A percentile compares a stretch with the other conserved stretches of the same genome.
Evolutionary conservation across 164 flowering plant species (phyloP).

Genomic region (Vitis vinifera): DNA sequence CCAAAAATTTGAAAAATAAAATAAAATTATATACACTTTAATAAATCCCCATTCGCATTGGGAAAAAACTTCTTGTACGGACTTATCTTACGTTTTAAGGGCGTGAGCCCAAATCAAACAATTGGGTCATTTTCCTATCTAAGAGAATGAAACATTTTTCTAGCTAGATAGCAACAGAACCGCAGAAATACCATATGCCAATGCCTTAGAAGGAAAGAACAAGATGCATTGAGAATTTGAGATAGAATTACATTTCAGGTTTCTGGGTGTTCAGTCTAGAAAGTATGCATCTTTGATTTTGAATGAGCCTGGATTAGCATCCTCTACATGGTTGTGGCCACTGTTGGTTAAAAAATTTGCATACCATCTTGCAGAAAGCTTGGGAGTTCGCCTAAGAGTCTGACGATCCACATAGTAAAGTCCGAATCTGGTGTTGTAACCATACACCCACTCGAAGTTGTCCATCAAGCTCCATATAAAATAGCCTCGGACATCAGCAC

Average conservation of each 20-base stretch:
- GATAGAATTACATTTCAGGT: not conserved
- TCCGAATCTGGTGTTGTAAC: conserved; percentile 47
- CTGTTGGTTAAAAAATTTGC: conserved; percentile 28
- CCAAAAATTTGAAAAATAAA: too few relatives aligned
- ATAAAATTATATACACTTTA: too few relatives aligned
- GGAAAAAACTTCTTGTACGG: too few relatives aligned
- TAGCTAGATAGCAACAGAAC: too few relatives aligned
- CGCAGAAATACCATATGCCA: too few relatives aligned
- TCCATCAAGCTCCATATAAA: conserved; percentile 65
- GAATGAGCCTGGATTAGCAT: not conserved
- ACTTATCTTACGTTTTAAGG: too few relatives aligned
- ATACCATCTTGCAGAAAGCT: conserved; percentile 59
- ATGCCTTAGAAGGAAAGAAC: too few relatives aligned
- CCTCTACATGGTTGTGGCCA: not conserved
- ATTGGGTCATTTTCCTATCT: too few relatives aligned
- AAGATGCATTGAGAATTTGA: not conserved
- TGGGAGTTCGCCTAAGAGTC: conserved; percentile 48
- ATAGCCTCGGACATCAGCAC: conserved; percentile 67
- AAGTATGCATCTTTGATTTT: not conserved
- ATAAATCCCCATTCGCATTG: too few relatives aligned
- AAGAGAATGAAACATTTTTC: too few relatives aligned
- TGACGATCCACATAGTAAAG: conserved; percentile 43
- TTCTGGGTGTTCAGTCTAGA: not conserved
- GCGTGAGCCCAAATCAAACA: too few relatives aligned
- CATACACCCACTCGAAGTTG: conserved; percentile 57